phyloP scores from a whole-genome alignment of 441 rosid species.

The Omphalea diandra region DNA sequence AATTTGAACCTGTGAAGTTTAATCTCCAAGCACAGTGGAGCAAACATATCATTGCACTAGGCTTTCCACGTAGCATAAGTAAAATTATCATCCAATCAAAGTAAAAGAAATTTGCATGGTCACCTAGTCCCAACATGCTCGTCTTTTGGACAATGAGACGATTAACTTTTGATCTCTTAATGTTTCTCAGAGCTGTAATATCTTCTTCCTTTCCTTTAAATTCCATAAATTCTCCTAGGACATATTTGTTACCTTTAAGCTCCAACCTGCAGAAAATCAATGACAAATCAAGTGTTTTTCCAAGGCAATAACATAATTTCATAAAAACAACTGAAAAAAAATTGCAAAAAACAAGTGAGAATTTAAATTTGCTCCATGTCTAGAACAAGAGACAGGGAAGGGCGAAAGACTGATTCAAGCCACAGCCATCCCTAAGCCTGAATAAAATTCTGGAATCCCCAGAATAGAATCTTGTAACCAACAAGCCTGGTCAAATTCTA shows the following conservation, averaged over 20 bases:
- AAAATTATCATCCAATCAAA: not conserved
- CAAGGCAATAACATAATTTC: not conserved
- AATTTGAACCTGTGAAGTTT: not conserved
- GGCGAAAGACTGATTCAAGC: not conserved
- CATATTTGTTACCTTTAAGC: constrained; percentile 60
- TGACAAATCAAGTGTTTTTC: not conserved
- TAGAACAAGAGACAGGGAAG: constrained; percentile 7
- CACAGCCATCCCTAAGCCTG: not conserved
- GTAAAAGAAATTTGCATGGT: constrained; percentile 10
- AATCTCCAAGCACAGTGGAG: not conserved
- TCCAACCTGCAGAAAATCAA: constrained; percentile 57
- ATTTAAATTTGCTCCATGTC: not conserved
- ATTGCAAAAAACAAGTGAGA: not conserved
- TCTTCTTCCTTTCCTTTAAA: constrained; percentile 81
- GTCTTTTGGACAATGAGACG: constrained; percentile 63
- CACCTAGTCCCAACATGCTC: constrained; percentile 97
- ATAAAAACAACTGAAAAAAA: not conserved
- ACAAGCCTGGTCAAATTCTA: no score
- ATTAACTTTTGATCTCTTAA: constrained; percentile 73
- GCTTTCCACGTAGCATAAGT: not conserved
- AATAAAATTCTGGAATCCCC: not conserved
- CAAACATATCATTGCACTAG: not conserved
- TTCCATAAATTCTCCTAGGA: constrained; percentile 75
- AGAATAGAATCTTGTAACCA: not conserved
- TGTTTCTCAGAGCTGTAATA: constrained; percentile 40